These are phyloP conservation scores for Botrytis tulipae DNA, from an alignment of 2,329 filamentous ascomycete species.

Conservation along the genomic window DNA sequence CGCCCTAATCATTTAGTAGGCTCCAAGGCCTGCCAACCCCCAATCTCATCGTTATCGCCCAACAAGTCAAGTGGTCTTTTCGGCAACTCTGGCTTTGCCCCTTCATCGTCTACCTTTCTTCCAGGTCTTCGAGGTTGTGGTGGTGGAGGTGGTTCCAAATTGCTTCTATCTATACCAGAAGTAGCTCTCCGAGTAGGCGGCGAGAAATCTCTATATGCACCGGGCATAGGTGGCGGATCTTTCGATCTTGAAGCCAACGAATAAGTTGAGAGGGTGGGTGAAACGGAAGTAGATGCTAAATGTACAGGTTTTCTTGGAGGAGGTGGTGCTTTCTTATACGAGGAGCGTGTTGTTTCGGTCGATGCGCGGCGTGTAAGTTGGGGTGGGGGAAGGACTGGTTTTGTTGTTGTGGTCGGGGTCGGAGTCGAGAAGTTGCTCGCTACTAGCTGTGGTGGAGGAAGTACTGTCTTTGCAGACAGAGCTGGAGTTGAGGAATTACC, in stretches of 20 bases:
- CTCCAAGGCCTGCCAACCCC: slow-evolving; percentile 36
- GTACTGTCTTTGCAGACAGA: slow-evolving; percentile 17
- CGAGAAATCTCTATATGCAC: slow-evolving; percentile 27
- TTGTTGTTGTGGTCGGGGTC: slow-evolving; percentile 16
- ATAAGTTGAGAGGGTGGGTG: slow-evolving; percentile 25
- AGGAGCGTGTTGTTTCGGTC: slow-evolving; percentile 33
- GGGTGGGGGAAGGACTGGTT: slow-evolving; percentile 23
- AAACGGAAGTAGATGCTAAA: slow-evolving; percentile 29
- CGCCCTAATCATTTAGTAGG: slow-evolving; percentile 24
- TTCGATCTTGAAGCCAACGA: slow-evolving; percentile 25
- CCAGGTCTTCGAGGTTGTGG: slow-evolving; percentile 32
- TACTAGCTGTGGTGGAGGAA: slow-evolving; percentile 24
- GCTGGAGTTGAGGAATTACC: slow-evolving; percentile 13
- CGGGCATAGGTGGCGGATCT: slow-evolving; percentile 15
- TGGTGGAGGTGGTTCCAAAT: slow-evolving; percentile 27
- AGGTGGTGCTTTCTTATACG: slow-evolving; percentile 36
- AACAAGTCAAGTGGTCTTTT: slow-evolving; percentile 35
- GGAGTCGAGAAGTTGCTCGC: slow-evolving; percentile 17
- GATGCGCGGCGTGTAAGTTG: slow-evolving; percentile 32
- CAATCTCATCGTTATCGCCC: slow-evolving; percentile 30
- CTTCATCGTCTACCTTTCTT: slow-evolving; percentile 27
- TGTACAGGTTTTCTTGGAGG: slow-evolving; percentile 38
- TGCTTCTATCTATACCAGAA: slow-evolving; percentile 21
- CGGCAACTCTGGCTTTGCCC: slow-evolving; percentile 32
- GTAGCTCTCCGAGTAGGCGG: slow-evolving; percentile 32